phyloP scores from a whole-genome alignment of 2,329 filamentous ascomycete species.

The Metarhizium humberi region DNA sequence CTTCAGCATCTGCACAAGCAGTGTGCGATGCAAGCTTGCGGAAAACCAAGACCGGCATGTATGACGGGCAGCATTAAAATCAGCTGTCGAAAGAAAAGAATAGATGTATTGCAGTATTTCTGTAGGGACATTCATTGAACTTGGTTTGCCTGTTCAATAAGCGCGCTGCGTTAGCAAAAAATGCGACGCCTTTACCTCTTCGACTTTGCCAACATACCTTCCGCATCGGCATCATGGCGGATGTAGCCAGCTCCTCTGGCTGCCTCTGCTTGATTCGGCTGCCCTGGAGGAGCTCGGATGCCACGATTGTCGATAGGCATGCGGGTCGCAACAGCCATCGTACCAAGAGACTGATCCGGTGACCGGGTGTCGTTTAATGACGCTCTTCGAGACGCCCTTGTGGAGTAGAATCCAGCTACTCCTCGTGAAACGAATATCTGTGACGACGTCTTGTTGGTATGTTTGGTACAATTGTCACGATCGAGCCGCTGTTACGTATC shows the following conservation, averaged over 20 bases:
- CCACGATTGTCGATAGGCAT: constrained; percentile 9
- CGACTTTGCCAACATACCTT: neutral
- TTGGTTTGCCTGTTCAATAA: constrained; percentile 7
- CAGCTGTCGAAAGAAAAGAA: constrained; percentile 20
- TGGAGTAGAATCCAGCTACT: constrained; percentile 12
- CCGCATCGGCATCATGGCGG: neutral
- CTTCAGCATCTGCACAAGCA: constrained; percentile 44
- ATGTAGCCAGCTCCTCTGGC: constrained; percentile 1
- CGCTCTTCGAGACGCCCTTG: constrained; percentile 4
- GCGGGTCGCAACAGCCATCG: constrained; percentile 10
- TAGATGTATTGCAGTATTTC: constrained; percentile 30
- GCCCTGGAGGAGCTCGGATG: constrained; percentile 8
- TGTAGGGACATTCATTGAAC: constrained; percentile 19
- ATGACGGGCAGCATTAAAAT: constrained; percentile 52
- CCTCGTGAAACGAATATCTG: constrained; percentile 19
- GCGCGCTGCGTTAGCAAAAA: neutral
- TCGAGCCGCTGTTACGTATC: neutral
- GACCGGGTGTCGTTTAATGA: constrained; percentile 5
- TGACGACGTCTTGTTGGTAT: constrained; percentile 15
- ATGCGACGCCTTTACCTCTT: neutral
- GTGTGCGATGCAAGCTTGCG: constrained; percentile 38
- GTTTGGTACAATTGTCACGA: neutral
- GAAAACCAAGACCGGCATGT: constrained; percentile 52
- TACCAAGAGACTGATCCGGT: constrained; percentile 1
- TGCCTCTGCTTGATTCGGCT: constrained; percentile 8